Evolutionary conservation across 179 eudicot species (phyloP), one percentile per base, ranked within the genome.

Genomic region (Kewa caespitosa): DNA sequence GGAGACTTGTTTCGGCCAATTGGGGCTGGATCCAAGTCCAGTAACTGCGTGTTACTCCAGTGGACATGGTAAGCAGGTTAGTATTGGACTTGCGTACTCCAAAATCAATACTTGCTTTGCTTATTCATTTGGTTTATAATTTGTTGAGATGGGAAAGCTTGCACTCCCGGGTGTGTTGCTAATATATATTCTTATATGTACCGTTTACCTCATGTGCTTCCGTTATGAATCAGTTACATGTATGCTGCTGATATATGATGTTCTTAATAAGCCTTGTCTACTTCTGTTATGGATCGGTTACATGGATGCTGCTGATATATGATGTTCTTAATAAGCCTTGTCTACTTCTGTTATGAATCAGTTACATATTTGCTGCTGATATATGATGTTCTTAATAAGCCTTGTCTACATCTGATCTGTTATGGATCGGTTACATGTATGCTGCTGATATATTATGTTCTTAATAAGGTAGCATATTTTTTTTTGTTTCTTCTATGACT

Each of bases 1-100:
- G 98, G 86, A 88, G 72, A 84, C 89, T 57, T 95, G 99, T 79
- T 95, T 85, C 67, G 73, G 70, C 54, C 78, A 75, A 65, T 69
- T 87, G 85, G 78, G 72, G 42, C 83, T 91, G 79, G 89, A 90
- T 80, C 79, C 89, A 38, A 63, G 69, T 14, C 85, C 89, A 14
- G 79, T 95, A 65, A 31, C 57, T 59, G 81, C 76, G 66, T 95
- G 99, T 79, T 85, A 79, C 61, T 63, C 33, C 63, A 79, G 75
- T 71, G 90, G 85, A 12, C 57, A 42, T 55, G 98, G 99, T 60
- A 80, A 52, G 25, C 69, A 89, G 96, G 96, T 93, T 28, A 72
- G 86, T 39, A 60, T 28, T 80, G n/a, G 13, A 34, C 43, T 70
- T 52, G 54, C 46, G 23, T 23, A 43, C 17, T 69, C 34, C 25